Base-by-base conservation (phyloP, 2,329 filamentous ascomycete species). In the Verticillium dahliae region DNA sequence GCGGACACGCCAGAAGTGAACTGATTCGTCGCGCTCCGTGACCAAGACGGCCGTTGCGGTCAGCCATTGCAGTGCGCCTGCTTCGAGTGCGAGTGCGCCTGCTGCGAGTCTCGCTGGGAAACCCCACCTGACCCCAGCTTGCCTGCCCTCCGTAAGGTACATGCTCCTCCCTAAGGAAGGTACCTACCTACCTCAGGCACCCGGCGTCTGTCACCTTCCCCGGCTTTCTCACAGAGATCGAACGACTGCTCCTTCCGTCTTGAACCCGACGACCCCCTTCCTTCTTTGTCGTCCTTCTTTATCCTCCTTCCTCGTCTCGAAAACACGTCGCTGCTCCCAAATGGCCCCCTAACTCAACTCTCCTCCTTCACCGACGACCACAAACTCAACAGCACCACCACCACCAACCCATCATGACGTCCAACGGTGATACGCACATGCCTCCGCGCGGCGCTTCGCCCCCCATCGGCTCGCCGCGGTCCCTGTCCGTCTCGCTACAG, bases 401-500 rank as follows among this genome's bases (percentile, higher is more conserved):
- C 4, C 31, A 75, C 75, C 73, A 9, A 55, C 45, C 61, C 41
- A 61, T 57, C 63, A 66, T 64, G 60, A 45, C 65, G 11, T 61
- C 68, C 56, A 63, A 62, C 63, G 61, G 63, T 60, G 64, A 66
- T 55, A 38, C n/a, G 55, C 31, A 56, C 52, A 22, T 54, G 57
- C 45, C 61, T 58, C 41, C 71, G 37, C 72, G 72, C 45, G 72
- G 75, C 66, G 78, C 83, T 63, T 85, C 84, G 31, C 82, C 85
- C 33, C 84, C 85, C 27, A 1, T 27, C 37, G 80, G 84, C 57
- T 86, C 87, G 55, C 84, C 86, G 41, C 81, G 88, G 67, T 86
- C 85, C 58, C 84, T 88, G 38, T 86, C 89, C 50, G 82, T 85
- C 64, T 92, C 90, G 14, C 81, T 95, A 10, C 90, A 90, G 71